A percentile compares a stretch with the other conserved stretches of the same genome.
Evolutionary conservation across 1,284 basidiomycete species (phyloP).

Genomic region (Trichosporon asahii): DNA sequence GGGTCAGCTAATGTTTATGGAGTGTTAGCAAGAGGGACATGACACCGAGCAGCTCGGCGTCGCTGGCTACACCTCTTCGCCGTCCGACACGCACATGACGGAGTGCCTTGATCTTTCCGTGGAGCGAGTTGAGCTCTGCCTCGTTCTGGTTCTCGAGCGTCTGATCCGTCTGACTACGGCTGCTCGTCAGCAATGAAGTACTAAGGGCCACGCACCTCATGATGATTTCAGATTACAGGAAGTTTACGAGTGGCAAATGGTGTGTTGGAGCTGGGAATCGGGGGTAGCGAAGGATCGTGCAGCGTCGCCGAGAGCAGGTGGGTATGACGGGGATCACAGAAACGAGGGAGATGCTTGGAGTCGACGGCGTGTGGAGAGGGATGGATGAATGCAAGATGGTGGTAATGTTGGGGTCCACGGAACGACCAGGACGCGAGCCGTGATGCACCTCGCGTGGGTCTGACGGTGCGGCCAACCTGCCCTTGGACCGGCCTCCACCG

Average conservation of each 20-base stretch:
- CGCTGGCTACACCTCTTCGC: background rate
- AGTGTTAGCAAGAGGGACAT: no score
- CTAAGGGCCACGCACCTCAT: background rate
- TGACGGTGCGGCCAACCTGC: background rate
- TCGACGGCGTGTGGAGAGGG: background rate
- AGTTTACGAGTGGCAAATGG: background rate
- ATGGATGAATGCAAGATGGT: conserved; percentile 6
- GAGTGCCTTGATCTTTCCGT: conserved; percentile 51
- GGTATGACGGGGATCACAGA: background rate
- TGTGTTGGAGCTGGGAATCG: background rate
- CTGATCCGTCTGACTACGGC: conserved; percentile 43
- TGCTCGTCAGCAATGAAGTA: conserved; percentile 1
- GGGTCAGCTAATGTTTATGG: background rate
- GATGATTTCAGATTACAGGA: background rate
- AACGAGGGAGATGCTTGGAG: background rate
- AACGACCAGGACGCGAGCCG: background rate
- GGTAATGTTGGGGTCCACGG: background rate
- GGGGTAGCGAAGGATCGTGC: background rate
- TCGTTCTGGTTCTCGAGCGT: conserved; percentile 53
- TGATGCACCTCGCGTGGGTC: background rate
- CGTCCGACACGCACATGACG: conserved; percentile 22
- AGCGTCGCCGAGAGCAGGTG: background rate
- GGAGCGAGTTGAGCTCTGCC: conserved; percentile 47
- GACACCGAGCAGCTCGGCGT: background rate
- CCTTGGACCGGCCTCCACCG: conserved; percentile 1